Base-by-base conservation (phyloP, 495 filamentous ascomycete genomes). In the Hypoxylon crocopeplum region DNA sequence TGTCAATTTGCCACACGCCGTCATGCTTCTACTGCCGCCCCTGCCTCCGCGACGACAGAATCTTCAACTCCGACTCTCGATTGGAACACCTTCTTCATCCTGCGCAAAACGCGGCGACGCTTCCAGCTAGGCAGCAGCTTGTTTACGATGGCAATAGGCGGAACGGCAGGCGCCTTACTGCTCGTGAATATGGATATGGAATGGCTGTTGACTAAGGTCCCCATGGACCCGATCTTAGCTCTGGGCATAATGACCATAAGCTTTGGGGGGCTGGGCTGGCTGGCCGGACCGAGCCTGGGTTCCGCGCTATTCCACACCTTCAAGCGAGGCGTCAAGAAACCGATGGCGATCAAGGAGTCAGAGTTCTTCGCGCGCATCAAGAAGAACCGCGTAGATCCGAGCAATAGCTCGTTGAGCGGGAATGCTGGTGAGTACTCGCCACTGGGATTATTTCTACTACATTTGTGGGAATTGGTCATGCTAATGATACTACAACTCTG, bases 71-170 rank as follows among this genome's bases (percentile, higher is more conserved):
- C 64, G 16, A 16, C 76, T 21, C 85, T 96, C 15, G 86, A 92
- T 74, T 98, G 94, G 94, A 88, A 97, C 77, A 84, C 84, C 32
- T 98, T 96, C 84, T 93, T 98, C 82, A 81, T 81, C 60, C 87
- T 98, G 41, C 93, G 94, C 68, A 86, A 88, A 47, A 86, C 84
- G 27, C 90, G 93, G 16, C 88, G 94, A 11, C 83, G 88, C 44
- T 89, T 90, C 82, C 89, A 92, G 59, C 85, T 95, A 32, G 83
- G 77, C 42, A 88, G 88, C 32, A 91, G 88, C 7, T 72, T 96
- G 48, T 66, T 83, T n/a, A 84, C 80, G 32, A 84, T 84, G 25
- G 60, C 83, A n/a, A 65, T 72, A 12, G 81, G 80, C 25, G 88
- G 87, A 0, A 69, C 78, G 0, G 71, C 72, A 5, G 89, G 88